Evolutionary conservation across 2,329 filamentous ascomycete genomes (phyloP).

Genomic region (Fusarium sp.): DNA sequence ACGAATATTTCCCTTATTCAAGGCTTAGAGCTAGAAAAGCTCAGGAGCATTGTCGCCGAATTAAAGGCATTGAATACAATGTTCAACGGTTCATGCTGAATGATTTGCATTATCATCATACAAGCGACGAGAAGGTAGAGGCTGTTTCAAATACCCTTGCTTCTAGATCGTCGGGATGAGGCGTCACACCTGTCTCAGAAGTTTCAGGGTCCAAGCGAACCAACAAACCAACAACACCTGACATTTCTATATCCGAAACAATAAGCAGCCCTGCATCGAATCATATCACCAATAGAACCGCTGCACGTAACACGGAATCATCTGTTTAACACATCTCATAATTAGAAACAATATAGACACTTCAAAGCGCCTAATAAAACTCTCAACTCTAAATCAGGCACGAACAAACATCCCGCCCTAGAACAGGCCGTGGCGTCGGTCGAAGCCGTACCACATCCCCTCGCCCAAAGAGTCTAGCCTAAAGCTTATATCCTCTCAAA

Average conservation of each 20-base stretch:
- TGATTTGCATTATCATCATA: background rate
- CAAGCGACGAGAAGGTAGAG: background rate
- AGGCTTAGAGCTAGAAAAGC: background rate
- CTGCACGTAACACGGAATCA: background rate
- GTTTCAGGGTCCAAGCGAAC: background rate
- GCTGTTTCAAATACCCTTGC: background rate
- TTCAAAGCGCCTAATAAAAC: background rate
- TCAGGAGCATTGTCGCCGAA: background rate
- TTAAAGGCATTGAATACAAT: background rate
- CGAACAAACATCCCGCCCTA: background rate
- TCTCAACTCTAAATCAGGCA: background rate
- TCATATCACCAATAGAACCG: background rate
- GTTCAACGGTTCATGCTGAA: background rate
- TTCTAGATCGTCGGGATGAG: slow-evolving; percentile 1
- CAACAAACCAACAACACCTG: background rate
- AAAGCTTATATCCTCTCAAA: slow-evolving; percentile 29
- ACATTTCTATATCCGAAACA: slow-evolving; percentile 3
- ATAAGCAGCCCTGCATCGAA: background rate
- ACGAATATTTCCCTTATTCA: background rate
- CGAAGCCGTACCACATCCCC: slow-evolving; percentile 26
- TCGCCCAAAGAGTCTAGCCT: slow-evolving; percentile 2
- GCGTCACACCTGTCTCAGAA: background rate
- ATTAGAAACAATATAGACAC: background rate
- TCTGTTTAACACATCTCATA: background rate
- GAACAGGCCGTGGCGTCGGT: slow-evolving; percentile 16